A percentile compares a stretch with the other conserved stretches of the same genome.
Evolutionary conservation across 2,329 filamentous ascomycete genomes (phyloP).

Genomic region (Lasiodiplodia sp.): DNA sequence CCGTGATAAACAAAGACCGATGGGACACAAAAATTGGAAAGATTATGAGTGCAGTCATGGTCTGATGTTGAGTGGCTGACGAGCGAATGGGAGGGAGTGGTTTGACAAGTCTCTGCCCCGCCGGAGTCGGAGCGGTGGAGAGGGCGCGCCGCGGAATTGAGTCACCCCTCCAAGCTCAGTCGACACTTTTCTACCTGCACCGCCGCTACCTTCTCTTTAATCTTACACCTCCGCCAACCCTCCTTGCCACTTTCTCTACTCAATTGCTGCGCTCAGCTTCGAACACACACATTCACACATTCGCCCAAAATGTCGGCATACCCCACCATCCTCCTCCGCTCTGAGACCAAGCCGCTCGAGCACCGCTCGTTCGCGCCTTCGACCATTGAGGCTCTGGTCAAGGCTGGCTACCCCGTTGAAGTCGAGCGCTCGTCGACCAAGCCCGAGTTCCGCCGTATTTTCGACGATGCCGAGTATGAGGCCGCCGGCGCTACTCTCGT

Average conservation of each 20-base stretch:
- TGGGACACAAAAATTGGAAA: background rate
- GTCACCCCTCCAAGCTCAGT: slow-evolving; percentile 26
- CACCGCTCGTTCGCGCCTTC: slow-evolving; percentile 51
- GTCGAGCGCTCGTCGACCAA: slow-evolving; percentile 50
- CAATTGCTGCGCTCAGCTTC: background rate
- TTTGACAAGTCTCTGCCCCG: slow-evolving; percentile 13
- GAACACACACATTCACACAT: background rate
- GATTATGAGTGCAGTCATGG: background rate
- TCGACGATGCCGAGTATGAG: slow-evolving; percentile 51
- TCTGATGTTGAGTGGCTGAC: background rate
- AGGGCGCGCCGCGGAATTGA: slow-evolving; percentile 16
- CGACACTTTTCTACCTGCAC: slow-evolving; percentile 12
- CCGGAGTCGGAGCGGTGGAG: slow-evolving; percentile 13
- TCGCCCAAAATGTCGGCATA: slow-evolving; percentile 35
- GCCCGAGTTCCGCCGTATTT: slow-evolving; percentile 49
- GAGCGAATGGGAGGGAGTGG: background rate
- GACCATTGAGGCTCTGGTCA: slow-evolving; percentile 50
- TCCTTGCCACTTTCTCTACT: background rate
- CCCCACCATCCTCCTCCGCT: slow-evolving; percentile 51
- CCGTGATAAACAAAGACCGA: too few species aligned
- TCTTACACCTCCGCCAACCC: background rate
- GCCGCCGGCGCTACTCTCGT: slow-evolving; percentile 49
- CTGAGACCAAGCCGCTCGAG: slow-evolving; percentile 51
- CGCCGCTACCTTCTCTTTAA: background rate
- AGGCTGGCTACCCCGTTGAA: slow-evolving; percentile 49